phyloP scores from a whole-genome alignment of 2,329 filamentous ascomycete species.

The Aspergillus floridensis region DNA sequence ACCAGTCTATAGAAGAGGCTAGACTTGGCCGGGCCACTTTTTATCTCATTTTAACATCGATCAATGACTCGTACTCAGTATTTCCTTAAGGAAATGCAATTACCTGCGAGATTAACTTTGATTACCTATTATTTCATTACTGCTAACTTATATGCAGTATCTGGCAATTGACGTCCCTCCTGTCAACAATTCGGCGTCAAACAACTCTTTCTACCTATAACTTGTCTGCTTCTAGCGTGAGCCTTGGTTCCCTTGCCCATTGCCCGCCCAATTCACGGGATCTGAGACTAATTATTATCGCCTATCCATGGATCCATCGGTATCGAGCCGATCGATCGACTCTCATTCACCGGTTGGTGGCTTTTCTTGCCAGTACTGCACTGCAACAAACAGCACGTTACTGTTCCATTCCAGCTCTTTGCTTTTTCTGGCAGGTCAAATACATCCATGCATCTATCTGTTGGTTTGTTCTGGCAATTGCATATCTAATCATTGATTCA shows the following conservation, averaged over 20 bases:
- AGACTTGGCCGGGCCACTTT: neutral
- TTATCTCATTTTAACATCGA: neutral
- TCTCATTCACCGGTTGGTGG: neutral
- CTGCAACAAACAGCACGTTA: neutral
- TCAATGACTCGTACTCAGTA: neutral
- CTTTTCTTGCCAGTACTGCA: neutral
- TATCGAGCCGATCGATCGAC: slow-evolving; percentile 2
- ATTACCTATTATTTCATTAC: neutral
- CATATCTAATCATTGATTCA: no score
- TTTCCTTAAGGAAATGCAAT: neutral
- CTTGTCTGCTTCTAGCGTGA: neutral
- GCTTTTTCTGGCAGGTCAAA: neutral
- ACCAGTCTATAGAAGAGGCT: neutral
- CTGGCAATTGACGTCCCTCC: no score
- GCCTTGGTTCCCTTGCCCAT: neutral
- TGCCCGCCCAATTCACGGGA: neutral
- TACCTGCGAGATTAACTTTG: slow-evolving; percentile 1
- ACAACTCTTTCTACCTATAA: neutral
- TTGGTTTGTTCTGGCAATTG: no score
- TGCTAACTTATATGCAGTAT: neutral
- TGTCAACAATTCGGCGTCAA: neutral
- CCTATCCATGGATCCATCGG: slow-evolving; percentile 3
- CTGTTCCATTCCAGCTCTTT: neutral
- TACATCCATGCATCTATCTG: neutral
- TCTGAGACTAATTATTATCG: neutral